phyloP scores from a whole-genome alignment of 805 yeast species.

The Ogataea dorogensis region DNA sequence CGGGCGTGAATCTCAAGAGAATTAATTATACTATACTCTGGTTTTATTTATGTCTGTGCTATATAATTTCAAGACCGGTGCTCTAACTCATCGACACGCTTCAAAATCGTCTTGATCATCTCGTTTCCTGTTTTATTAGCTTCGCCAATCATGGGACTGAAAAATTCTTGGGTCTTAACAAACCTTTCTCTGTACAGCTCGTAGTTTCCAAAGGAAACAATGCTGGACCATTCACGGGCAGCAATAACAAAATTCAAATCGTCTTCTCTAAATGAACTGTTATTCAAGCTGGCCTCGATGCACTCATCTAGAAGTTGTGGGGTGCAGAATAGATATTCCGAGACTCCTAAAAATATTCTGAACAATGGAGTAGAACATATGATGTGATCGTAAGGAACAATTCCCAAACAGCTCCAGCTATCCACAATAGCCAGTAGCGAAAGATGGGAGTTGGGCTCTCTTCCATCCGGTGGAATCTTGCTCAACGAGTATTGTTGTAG shows the following conservation, averaged over 20 bases:
- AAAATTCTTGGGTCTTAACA: conserved; percentile 78
- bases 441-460: conserved; percentile 83
- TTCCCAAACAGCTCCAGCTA: conserved; percentile 82
- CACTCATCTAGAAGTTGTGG: conserved; percentile 82
- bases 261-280: conserved; percentile 74
- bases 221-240: conserved; percentile 83
- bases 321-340: conserved; percentile 85
- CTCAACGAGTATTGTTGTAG: conserved; percentile 78
- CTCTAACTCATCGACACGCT: conserved; percentile 31
- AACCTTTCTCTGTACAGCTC: conserved; percentile 69
- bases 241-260: conserved; percentile 92
- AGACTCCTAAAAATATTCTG: conserved; percentile 89
- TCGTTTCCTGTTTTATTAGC: conserved; percentile 89
- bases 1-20: background rate
- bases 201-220: conserved; percentile 74
- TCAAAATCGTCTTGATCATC: conserved; percentile 79
- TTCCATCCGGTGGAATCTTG: conserved; percentile 63
- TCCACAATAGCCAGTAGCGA: conserved; percentile 89
- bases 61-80: background rate
- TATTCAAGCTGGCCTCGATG: conserved; percentile 65
- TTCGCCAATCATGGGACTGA: conserved; percentile 81
- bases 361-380: conserved; percentile 94
- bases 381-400: conserved; percentile 94
- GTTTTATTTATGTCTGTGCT: background rate
- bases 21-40: background rate